Evolutionary conservation across 106 monocot species (phyloP).

Genomic region (Triglochin maritima): DNA sequence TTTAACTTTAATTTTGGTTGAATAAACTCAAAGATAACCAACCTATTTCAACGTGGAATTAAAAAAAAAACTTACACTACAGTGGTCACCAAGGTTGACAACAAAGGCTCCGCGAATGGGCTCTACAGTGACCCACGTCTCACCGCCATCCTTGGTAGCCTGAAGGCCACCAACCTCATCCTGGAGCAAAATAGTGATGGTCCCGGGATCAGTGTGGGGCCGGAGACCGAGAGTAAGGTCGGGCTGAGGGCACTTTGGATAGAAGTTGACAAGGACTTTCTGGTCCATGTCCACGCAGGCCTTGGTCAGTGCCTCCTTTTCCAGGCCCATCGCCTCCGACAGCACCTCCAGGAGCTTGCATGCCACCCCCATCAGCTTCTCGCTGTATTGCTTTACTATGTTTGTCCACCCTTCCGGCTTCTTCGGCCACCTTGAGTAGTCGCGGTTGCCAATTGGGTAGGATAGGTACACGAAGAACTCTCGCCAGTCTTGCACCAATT

Average conservation of each 20-base stretch:
- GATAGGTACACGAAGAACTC: slow-evolving; percentile 91
- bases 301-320: slow-evolving; percentile 50
- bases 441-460: slow-evolving; percentile 45
- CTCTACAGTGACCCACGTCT: slow-evolving; percentile 84
- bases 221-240: slow-evolving; percentile 89
- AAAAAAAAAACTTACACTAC: slow-evolving; percentile 39
- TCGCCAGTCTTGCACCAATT: slow-evolving; percentile 85
- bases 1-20: too few species aligned
- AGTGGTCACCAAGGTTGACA: slow-evolving; percentile 94
- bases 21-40: too few species aligned
- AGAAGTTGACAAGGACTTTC: slow-evolving; percentile 83
- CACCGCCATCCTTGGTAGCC: slow-evolving; percentile 65
- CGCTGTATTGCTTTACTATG: slow-evolving; percentile 59
- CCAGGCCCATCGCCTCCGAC: slow-evolving; percentile 88
- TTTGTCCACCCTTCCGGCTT: slow-evolving; percentile 67
- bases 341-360: slow-evolving; percentile 64
- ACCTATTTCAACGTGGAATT: neutral
- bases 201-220: slow-evolving; percentile 87
- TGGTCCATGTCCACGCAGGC: slow-evolving; percentile 97
- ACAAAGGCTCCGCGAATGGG: slow-evolving; percentile 72
- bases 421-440: slow-evolving; percentile 92
- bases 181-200: slow-evolving; percentile 86
- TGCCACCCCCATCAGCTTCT: slow-evolving; percentile 54
- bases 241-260: slow-evolving; percentile 93
- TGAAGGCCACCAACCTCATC: slow-evolving; percentile 90